Conservation (phyloP, 257 asterid species). For the Solanum pinnatisectum region DNA sequence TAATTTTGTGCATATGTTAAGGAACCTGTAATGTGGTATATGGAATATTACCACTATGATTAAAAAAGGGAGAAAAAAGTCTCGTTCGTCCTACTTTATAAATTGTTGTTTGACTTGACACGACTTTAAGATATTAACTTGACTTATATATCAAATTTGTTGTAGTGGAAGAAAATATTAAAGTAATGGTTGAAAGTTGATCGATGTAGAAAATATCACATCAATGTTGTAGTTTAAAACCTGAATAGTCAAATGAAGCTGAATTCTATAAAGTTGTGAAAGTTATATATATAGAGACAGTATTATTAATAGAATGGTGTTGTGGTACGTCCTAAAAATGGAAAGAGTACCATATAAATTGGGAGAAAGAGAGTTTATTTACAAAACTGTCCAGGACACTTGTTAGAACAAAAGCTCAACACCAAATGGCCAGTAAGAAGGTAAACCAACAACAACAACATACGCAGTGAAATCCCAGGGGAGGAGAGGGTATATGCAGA, state of each 20-base stretch:
- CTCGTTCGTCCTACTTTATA: not conserved
- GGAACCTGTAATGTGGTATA: not conserved
- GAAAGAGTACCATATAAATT: not conserved
- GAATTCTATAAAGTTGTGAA: not conserved
- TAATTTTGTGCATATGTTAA: not conserved
- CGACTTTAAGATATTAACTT: not conserved
- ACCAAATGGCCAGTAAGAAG: not conserved
- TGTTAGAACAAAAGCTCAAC: not conserved
- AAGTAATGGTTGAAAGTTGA: not conserved
- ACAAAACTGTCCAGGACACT: not conserved
- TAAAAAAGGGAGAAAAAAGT: not conserved
- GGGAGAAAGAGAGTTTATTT: not conserved
- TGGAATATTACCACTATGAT: not conserved
- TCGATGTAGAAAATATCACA: not conserved
- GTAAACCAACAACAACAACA: not conserved
- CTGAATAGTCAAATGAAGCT: not conserved
- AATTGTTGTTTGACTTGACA: not conserved
- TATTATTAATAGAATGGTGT: not conserved
- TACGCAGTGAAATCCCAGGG: no score
- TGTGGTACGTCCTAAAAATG: not conserved
- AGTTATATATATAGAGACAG: not conserved
- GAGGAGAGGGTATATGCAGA: no score
- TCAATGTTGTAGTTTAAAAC: not conserved
- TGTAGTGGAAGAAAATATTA: not conserved
- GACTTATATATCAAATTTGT: not conserved